A percentile compares a stretch with the other conserved stretches of the same genome.
Conservation (phyloP, 2,329 filamentous ascomycete species). For the Mollisia scopiformis region DNA sequence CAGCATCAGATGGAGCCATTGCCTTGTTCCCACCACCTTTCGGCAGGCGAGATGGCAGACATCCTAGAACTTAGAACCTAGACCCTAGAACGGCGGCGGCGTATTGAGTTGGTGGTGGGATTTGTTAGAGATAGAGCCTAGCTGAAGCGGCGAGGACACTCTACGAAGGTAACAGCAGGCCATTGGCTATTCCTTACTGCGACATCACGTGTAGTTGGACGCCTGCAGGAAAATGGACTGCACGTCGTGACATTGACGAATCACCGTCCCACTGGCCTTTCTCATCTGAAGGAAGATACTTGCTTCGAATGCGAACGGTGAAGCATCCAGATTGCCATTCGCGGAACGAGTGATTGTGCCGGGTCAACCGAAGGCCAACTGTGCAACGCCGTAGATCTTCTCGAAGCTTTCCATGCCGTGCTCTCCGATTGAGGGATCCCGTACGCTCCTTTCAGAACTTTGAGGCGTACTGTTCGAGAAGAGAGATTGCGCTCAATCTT, state of each 20-base stretch:
- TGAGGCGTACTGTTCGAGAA: not conserved
- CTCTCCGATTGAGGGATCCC: not conserved
- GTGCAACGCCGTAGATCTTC: not conserved
- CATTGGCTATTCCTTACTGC: not conserved
- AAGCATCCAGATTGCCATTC: not conserved
- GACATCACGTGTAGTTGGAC: not conserved
- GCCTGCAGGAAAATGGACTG: constrained; percentile 15
- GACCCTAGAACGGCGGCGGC: not conserved
- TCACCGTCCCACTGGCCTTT: constrained; percentile 4
- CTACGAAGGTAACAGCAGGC: not conserved
- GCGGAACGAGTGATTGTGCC: not conserved
- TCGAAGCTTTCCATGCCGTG: not conserved
- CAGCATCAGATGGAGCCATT: not conserved
- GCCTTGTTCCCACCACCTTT: not conserved
- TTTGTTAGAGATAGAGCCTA: not conserved
- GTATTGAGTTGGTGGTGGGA: not conserved
- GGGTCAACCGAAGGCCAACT: not conserved
- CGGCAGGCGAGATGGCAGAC: not conserved
- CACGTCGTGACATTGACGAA: constrained; percentile 27
- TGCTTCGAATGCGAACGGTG: not conserved
- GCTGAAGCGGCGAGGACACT: not conserved
- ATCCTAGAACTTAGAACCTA: too few relatives aligned
- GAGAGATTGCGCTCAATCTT: not conserved
- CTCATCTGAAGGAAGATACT: not conserved
- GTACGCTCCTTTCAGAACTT: not conserved